Percentiles rank a stretch among this genome's conserved stretches.
These are phyloP conservation scores for Turritis glabra DNA, from an alignment of 345 rosid genomes.

Conservation along the genomic window DNA sequence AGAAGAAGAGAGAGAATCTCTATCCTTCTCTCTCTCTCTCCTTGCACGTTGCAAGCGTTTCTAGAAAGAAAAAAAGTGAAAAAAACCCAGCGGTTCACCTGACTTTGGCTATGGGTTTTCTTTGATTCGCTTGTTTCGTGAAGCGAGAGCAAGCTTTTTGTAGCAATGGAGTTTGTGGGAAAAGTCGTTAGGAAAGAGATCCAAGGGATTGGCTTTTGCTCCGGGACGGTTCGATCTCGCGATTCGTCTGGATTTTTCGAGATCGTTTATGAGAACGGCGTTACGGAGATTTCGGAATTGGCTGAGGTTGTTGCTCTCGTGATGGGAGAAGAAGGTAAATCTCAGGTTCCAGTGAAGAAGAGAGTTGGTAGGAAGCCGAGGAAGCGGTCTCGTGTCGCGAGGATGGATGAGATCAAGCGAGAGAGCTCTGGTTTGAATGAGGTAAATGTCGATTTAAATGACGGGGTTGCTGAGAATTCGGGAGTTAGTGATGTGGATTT, in stretches of 20 bases:
- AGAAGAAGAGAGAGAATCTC: conserved; percentile 20
- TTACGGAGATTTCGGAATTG: conserved; percentile 59
- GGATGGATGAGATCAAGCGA: conserved; percentile 28
- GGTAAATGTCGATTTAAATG: conserved; percentile 54
- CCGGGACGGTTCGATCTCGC: conserved; percentile 61
- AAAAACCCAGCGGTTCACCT: not conserved
- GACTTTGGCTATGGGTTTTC: conserved; percentile 17
- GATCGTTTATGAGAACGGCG: conserved; percentile 67
- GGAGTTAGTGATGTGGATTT: conserved; percentile 42
- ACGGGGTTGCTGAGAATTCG: conserved; percentile 35
- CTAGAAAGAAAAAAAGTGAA: not conserved
- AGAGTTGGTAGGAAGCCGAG: conserved; percentile 47
- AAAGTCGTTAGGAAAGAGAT: conserved; percentile 58
- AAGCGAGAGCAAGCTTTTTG: conserved; percentile 11
- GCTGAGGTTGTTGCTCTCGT: conserved; percentile 46
- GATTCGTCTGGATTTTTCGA: conserved; percentile 56
- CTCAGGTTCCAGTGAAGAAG: conserved; percentile 34
- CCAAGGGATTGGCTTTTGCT: conserved; percentile 46
- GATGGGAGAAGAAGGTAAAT: conserved; percentile 31
- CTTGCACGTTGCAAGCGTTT: conserved; percentile 28
- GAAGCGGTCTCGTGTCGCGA: conserved; percentile 55
- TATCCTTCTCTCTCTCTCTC: conserved; percentile 20
- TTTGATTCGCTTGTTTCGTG: conserved; percentile 31
- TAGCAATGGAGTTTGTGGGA: conserved; percentile 66
- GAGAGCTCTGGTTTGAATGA: conserved; percentile 16